Base-by-base conservation (phyloP, 106 monocot species). In the Cymbidium sinense region DNA sequence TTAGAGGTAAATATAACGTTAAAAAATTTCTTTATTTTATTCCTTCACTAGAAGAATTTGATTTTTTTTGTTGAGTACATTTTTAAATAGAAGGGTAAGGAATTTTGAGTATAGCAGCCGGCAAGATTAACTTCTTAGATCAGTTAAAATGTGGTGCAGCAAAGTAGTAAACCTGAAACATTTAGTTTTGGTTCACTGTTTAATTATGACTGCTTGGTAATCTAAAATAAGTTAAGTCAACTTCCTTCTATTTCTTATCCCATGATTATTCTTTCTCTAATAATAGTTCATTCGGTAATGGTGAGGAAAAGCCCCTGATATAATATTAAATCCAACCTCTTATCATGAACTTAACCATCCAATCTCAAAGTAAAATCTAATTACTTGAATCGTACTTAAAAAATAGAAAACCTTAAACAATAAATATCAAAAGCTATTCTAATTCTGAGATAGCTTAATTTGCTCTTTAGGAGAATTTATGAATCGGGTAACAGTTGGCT, bases 1-100 rank as follows among this genome's bases (percentile, higher is more conserved):
- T 72, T 96, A 25, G 96, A 96, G 96, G 96, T 96, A 83, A 70
- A 34, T 28, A n/a, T 31, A 28, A 69, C 43, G 30, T 23, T 1
- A n/a, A 62, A 25, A 6, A 6, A 62, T 25, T n/a, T 62, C 27
- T 62, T 25, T 62, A 55, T 19, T 54, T 58, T 35, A 34, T 34
- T 35, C 36, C 39, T 36, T 77, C 2, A 23, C 37, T 11, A 34
- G n/a, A 55, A 36, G 5, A 30, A 34, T 34, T 34, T 58, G 27
- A 19, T 55, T 33, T 20, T 33, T 20, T 1, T 55, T 30, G 34
- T 69, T 69, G 69, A 69, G 2, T 17, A 65, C 27, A 11, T 25
- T 65, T n/a, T 41, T 7, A 41, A 9, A 7, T 7, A 9, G 6
- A 6, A 41, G 47, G 47, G 13, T 15, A 13, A 47, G 47, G 47